A percentile compares a stretch with the other conserved stretches of the same genome.
These are phyloP conservation scores for Venturia aucupariae DNA, from an alignment of 2,329 filamentous ascomycete genomes.

Conservation along the genomic window DNA sequence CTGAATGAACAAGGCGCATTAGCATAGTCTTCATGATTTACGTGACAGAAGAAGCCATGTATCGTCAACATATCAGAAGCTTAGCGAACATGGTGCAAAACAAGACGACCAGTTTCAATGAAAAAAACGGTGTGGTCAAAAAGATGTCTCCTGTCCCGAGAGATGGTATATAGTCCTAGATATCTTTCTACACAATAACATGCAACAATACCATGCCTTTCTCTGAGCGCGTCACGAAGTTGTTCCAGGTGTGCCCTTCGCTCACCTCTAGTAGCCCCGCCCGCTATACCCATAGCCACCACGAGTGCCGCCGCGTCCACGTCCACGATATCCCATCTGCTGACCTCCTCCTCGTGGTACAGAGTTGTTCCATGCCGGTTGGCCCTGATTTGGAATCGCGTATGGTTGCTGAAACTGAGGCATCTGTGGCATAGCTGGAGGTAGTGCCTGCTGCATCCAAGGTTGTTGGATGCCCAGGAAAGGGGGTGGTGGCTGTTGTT, in stretches of 20 bases:
- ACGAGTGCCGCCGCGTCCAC: background rate
- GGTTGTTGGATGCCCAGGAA: background rate
- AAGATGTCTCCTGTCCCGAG: background rate
- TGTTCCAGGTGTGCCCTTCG: background rate
- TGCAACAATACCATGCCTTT: background rate
- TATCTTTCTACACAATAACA: background rate
- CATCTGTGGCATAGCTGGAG: background rate
- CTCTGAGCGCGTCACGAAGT: background rate
- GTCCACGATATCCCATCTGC: background rate
- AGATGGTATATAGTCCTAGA: too few relatives aligned
- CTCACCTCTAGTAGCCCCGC: background rate
- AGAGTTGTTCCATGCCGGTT: background rate
- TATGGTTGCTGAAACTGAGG: background rate
- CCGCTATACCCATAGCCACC: background rate
- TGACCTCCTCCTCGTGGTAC: background rate
- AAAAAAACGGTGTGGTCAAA: background rate
- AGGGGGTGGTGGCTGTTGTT: conserved; percentile 3
- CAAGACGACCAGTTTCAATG: background rate
- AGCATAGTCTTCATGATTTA: too few relatives aligned
- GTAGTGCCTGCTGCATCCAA: background rate
- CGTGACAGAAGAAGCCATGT: background rate
- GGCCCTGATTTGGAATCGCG: background rate
- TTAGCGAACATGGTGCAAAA: background rate
- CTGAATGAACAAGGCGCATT: too few relatives aligned
- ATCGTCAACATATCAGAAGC: background rate